phyloP scores from a whole-genome alignment of 1,139 yeast genomes.

The Blastobotrys capitulatus region DNA sequence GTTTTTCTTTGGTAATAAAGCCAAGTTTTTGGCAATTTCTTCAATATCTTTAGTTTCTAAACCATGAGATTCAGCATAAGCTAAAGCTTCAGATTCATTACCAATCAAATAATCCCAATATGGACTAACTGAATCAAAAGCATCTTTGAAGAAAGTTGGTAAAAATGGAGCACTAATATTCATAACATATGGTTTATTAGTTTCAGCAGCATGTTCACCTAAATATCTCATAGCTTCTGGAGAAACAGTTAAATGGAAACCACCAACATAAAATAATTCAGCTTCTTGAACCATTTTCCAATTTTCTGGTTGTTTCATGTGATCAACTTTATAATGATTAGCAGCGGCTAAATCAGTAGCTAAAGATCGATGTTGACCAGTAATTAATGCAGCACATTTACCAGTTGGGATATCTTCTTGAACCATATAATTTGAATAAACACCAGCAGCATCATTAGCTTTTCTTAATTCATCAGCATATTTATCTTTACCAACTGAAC shows the following conservation, averaged over 20 bases:
- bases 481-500: conserved; percentile 91
- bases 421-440: conserved; percentile 77
- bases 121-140: conserved; percentile 72
- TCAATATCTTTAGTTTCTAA: conserved; percentile 55
- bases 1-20: conserved; percentile 74
- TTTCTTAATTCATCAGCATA: conserved; percentile 73
- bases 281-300: conserved; percentile 84
- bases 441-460: conserved; percentile 87
- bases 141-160: conserved; percentile 91
- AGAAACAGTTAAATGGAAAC: conserved; percentile 96
- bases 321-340: conserved; percentile 88
- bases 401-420: conserved; percentile 78
- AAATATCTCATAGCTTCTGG: conserved; percentile 87
- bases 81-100: conserved; percentile 95
- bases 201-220: conserved; percentile 86
- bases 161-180: conserved; percentile 97
- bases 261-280: conserved; percentile 85
- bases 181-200: conserved; percentile 75
- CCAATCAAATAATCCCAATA: conserved; percentile 91
- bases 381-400: conserved; percentile 94
- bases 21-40: conserved; percentile 77
- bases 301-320: conserved; percentile 83
- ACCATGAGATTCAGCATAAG: conserved; percentile 83
- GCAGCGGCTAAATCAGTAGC: conserved; percentile 98
- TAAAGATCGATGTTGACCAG: conserved; percentile 82